Evolutionary conservation across 2,329 filamentous ascomycete species (phyloP), one percentile per base, ranked within the genome.

Genomic region (Colletotrichum brevisporum): DNA sequence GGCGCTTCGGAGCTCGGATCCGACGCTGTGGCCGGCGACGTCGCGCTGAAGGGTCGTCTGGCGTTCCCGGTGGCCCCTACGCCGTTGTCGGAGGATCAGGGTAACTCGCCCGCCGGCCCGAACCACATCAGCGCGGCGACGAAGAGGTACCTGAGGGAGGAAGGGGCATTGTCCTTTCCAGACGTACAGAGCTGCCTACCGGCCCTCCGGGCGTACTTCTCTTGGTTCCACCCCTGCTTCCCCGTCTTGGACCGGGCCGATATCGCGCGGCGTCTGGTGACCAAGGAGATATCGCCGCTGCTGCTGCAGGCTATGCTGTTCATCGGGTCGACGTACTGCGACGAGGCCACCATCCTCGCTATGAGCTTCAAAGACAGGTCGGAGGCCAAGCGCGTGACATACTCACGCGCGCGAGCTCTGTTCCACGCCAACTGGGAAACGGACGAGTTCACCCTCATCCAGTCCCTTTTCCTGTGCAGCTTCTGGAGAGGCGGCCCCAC

Each of bases 211-310:
- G 85, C 86, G 0, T 89, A 88, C 75, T 89, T 89, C 63, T 77
- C 80, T 24, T 87, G 85, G 82, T 88, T 88, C 60, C 87, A 89
- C 70, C 85, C 87, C 0, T 85, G 84, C 62, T 89, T 88, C 55
- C 85, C 87, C 0, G 81, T 89, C 13, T 71, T 89, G 0, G 85
- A 88, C 71, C 81, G 84, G 4, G 76, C 77, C 1, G 80, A 82
- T 0, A 76, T 87, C 9, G 78, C 81, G 62, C 74, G 76, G 2
- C 76, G 77, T 2, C 81, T 85, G 47, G 75, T 75, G 8, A 76
- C 78, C 10, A 79, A 80, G 10, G 80, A 76, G 1, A 77, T 88
- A 2, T 87, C 86, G 4, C 83, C 82, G 1, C 77, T 88, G 3
- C 74, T 88, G 2, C 73, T 88, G 1, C 85, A 88, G 71, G 82